Percentiles rank a stretch among this genome's conserved stretches.
These are phyloP conservation scores for Gleditsia sinensis DNA, from an alignment of 306 rosid species.

Conservation along the genomic window DNA sequence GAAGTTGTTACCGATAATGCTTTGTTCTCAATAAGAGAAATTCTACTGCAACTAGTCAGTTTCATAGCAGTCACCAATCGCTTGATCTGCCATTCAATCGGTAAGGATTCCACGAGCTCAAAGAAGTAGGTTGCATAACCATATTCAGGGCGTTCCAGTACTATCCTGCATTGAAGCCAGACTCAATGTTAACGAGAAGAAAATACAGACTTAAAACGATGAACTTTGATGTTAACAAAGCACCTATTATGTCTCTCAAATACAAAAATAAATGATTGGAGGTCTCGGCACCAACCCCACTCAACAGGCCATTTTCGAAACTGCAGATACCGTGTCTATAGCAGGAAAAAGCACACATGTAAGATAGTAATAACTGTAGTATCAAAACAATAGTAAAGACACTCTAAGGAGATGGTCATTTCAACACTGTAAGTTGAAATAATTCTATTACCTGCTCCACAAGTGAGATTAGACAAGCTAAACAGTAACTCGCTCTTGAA, in stretches of 20 bases:
- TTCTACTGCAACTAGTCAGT: conserved; percentile 75
- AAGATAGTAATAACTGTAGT: conserved; percentile 6
- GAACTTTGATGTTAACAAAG: conserved; percentile 29
- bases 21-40: conserved; percentile 78
- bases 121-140: conserved; percentile 95
- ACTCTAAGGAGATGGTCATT: neutral
- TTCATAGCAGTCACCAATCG: conserved; percentile 87
- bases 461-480: conserved; percentile 80
- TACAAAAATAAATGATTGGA: conserved; percentile 87
- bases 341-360: conserved; percentile 12
- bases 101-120: conserved; percentile 72
- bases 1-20: conserved; percentile 59
- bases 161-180: conserved; percentile 66
- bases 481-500: conserved; percentile 73
- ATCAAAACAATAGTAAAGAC: conserved; percentile 4
- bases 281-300: conserved; percentile 99
- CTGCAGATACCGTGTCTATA: conserved; percentile 70
- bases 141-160: conserved; percentile 94
- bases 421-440: conserved; percentile 15
- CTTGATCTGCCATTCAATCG: conserved; percentile 86
- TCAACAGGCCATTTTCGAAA: conserved; percentile 86
- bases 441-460: conserved; percentile 82
- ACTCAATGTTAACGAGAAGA: conserved; percentile 31
- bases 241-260: conserved; percentile 91
- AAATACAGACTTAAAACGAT: conserved; percentile 23